phyloP scores from a whole-genome alignment of 139 green algal genomes.

The Trebouxia sp. region DNA sequence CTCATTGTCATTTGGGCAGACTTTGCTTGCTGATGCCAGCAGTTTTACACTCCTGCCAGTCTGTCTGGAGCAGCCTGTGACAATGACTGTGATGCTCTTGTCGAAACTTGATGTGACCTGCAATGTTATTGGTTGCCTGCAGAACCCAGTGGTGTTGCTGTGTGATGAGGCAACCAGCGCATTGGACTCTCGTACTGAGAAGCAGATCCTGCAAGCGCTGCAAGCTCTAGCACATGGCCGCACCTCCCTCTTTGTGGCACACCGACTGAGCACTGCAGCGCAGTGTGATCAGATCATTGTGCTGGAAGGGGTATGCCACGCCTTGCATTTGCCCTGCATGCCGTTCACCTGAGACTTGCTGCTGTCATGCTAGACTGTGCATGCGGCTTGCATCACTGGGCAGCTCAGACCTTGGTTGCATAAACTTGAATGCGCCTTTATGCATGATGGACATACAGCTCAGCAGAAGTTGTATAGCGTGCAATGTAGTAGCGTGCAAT shows the following conservation, averaged over 20 bases:
- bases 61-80: not conserved
- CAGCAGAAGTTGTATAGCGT: too few relatives aligned
- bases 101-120: not conserved
- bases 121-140: conserved; percentile 28
- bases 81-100: not conserved
- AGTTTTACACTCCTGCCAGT: not conserved
- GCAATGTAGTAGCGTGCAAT: too few relatives aligned
- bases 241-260: conserved; percentile 95
- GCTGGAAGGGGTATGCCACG: conserved; percentile 59
- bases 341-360: not conserved
- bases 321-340: not conserved
- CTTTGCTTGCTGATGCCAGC: not conserved
- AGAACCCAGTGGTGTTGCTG: conserved; percentile 74
- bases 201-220: conserved; percentile 65
- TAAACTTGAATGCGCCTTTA: too few relatives aligned
- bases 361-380: not conserved
- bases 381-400: not conserved
- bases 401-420: too few relatives aligned
- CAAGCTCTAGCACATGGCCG: conserved; percentile 57
- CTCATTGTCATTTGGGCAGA: not conserved
- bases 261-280: conserved; percentile 91
- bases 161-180: conserved; percentile 94
- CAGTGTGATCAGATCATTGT: conserved; percentile 91
- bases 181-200: conserved; percentile 84
- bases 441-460: too few relatives aligned